Conservation (phyloP, 805 yeast species). For the Ascoidea asiatica region DNA sequence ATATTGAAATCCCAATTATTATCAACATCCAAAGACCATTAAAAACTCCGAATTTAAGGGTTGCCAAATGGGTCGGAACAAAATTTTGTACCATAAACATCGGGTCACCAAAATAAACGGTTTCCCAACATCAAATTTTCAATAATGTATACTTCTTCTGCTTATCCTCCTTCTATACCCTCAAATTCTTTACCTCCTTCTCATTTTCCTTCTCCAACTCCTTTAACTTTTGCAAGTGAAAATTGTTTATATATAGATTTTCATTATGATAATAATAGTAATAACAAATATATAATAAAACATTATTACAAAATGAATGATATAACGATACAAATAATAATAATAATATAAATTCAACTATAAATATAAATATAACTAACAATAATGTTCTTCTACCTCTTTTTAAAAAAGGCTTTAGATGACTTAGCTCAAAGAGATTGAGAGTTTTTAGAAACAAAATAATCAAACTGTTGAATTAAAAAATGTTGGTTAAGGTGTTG, state of each 20-base stretch:
- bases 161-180: not conserved
- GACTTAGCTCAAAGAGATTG: conserved; percentile 65
- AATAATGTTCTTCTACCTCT: too few relatives aligned
- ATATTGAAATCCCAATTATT: too few relatives aligned
- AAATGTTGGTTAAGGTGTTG: conserved; percentile 85
- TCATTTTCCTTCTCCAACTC: not conserved
- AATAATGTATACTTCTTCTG: not conserved
- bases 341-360: too few relatives aligned
- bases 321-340: too few relatives aligned
- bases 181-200: not conserved
- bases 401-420: conserved; percentile 29
- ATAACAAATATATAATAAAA: not conserved
- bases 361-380: too few relatives aligned
- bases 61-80: too few relatives aligned
- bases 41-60: too few relatives aligned
- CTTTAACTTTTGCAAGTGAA: not conserved
- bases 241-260: not conserved
- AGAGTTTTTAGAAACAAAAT: conserved; percentile 35
- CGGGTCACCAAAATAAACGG: too few relatives aligned
- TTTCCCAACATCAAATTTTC: too few relatives aligned
- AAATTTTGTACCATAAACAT: too few relatives aligned
- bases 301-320: not conserved
- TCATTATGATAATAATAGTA: not conserved
- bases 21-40: too few relatives aligned
- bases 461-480: conserved; percentile 56